Evolutionary conservation across 2,329 filamentous ascomycete species (phyloP).

Genomic region (Fusarium domesticum): DNA sequence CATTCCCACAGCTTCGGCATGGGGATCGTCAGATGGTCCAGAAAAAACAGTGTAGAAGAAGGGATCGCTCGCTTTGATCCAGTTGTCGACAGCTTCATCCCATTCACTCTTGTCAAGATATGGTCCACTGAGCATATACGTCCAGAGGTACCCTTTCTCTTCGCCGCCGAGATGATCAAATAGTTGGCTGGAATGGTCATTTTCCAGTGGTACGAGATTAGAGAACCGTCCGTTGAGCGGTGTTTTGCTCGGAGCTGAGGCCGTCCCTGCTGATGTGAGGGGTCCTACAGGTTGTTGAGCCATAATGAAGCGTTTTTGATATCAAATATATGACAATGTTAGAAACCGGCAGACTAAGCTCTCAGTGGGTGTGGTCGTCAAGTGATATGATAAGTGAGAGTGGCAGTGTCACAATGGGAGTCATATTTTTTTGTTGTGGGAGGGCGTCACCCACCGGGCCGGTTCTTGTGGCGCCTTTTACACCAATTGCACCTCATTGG

Average conservation of each 20-base stretch:
- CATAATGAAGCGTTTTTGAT: too few species aligned
- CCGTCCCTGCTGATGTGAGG: constrained; percentile 11
- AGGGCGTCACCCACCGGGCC: too few species aligned
- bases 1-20: constrained; percentile 40
- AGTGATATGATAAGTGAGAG: too few species aligned
- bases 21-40: constrained; percentile 17
- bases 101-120: constrained; percentile 22
- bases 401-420: too few species aligned
- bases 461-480: too few species aligned
- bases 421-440: too few species aligned
- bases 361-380: too few species aligned
- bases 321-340: too few species aligned
- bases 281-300: constrained; percentile 23
- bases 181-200: constrained; percentile 27
- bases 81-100: constrained; percentile 17
- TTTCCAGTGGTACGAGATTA: constrained; percentile 29
- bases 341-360: too few species aligned
- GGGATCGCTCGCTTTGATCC: constrained; percentile 32
- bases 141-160: constrained; percentile 34
- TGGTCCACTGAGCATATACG: constrained; percentile 32
- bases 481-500: too few species aligned
- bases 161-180: constrained; percentile 35
- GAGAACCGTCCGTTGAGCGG: constrained; percentile 32
- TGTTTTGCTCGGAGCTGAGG: constrained; percentile 15
- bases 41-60: constrained; percentile 46